Percentiles rank a stretch among this genome's conserved stretches.
phyloP scores from a whole-genome alignment of 1,284 basidiomycete species.

The Neotropicomus parvogracilis region DNA sequence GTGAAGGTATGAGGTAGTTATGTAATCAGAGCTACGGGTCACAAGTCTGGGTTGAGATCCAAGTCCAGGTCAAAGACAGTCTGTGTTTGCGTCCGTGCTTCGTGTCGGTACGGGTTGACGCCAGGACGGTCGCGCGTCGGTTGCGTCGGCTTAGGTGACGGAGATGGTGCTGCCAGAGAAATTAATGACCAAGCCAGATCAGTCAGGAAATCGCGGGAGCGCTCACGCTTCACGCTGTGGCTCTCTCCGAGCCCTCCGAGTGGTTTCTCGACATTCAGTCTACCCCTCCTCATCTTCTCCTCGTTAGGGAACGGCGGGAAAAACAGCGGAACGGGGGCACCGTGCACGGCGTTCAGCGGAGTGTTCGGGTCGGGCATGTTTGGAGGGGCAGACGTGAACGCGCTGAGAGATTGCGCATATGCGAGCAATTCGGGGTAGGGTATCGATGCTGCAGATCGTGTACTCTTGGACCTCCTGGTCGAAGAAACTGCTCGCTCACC shows the following conservation, averaged over 20 bases:
- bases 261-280: constrained; percentile 72
- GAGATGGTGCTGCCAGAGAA: constrained; percentile 39
- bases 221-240: constrained; percentile 70
- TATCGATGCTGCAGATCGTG: constrained; percentile 52
- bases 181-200: neutral
- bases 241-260: constrained; percentile 73
- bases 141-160: constrained; percentile 51
- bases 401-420: constrained; percentile 75
- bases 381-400: constrained; percentile 80
- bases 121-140: constrained; percentile 48
- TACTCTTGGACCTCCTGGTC: constrained; percentile 1
- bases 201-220: constrained; percentile 6
- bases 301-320: constrained; percentile 85
- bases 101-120: constrained; percentile 65
- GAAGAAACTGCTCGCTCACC: constrained; percentile 40
- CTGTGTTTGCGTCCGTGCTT: constrained; percentile 55
- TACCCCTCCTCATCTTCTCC: constrained; percentile 79
- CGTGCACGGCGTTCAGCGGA: constrained; percentile 46
- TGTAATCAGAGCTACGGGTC: constrained; percentile 27
- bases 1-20: constrained; percentile 14
- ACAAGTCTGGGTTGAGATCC: constrained; percentile 76
- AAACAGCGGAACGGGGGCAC: constrained; percentile 70
- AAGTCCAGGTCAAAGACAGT: constrained; percentile 70
- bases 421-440: constrained; percentile 76
- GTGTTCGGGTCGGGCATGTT: constrained; percentile 64